A percentile compares a stretch with the other conserved stretches of the same genome.
phyloP scores from a whole-genome alignment of 1,284 basidiomycete species.

The Puccinia triticina region DNA sequence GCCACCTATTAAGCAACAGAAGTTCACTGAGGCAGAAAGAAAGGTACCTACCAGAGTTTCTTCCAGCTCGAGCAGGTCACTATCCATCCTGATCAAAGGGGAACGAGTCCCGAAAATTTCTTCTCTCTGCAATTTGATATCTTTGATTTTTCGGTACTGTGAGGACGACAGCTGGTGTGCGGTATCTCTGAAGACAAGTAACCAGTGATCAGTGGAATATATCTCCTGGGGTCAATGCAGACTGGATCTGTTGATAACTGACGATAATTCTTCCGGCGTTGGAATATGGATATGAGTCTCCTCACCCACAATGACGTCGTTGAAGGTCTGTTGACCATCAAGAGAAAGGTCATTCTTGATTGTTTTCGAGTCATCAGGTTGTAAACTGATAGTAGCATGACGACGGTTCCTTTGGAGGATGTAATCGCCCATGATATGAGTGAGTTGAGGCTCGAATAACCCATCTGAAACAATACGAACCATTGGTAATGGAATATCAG shows the following conservation, averaged over 20 bases:
- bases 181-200: slow-evolving; percentile 12
- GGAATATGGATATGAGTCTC: slow-evolving; percentile 28
- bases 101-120: background rate
- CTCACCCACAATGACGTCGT: slow-evolving; percentile 12
- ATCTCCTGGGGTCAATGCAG: background rate
- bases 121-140: background rate
- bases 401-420: background rate
- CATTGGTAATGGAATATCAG: background rate
- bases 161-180: background rate
- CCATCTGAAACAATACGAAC: background rate
- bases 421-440: slow-evolving; percentile 29
- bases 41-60: slow-evolving; percentile 11
- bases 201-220: background rate
- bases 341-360: slow-evolving; percentile 1
- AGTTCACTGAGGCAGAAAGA: background rate
- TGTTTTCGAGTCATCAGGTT: slow-evolving; percentile 7
- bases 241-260: slow-evolving; percentile 4
- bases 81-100: background rate
- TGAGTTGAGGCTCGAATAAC: slow-evolving; percentile 29
- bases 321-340: slow-evolving; percentile 19
- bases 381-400: background rate
- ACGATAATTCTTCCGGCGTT: slow-evolving; percentile 32
- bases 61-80: slow-evolving; percentile 16
- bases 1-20: too few species aligned
- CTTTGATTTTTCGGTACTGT: slow-evolving; percentile 30